phyloP scores from a whole-genome alignment of 352 stramenopile species.

The Phytopythium oedochilum region DNA sequence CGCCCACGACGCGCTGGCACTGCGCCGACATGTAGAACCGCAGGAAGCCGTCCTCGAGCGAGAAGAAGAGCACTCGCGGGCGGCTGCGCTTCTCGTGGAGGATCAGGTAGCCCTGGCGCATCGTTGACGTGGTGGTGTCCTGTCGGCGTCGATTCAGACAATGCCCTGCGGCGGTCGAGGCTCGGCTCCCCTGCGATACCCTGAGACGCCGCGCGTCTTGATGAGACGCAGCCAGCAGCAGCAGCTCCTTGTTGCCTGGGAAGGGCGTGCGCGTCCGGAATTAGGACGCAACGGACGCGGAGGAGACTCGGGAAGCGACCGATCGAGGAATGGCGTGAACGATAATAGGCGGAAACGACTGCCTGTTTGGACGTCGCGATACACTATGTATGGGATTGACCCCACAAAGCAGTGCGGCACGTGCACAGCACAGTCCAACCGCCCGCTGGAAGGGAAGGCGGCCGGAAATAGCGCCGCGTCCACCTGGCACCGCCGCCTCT shows the following conservation, averaged over 20 bases:
- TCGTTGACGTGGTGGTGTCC: conserved; percentile 23
- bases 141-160: neutral
- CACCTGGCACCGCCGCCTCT: neutral
- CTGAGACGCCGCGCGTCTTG: neutral
- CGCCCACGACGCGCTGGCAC: conserved; percentile 37
- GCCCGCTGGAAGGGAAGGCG: no score
- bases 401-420: no score
- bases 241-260: no score
- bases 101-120: conserved; percentile 74
- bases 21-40: conserved; percentile 52
- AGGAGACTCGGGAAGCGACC: neutral
- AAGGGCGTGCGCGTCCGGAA: neutral
- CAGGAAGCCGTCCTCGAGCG: conserved; percentile 77
- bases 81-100: conserved; percentile 58
- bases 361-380: neutral
- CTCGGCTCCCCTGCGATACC: neutral
- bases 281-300: neutral
- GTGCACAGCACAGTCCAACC: neutral
- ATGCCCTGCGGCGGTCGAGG: neutral
- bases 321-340: conserved; percentile 2
- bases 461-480: neutral
- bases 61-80: conserved; percentile 62
- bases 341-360: neutral
- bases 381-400: neutral
- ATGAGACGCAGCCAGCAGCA: no score